phyloP scores from a whole-genome alignment of 1,139 yeast species.

The Yamadazyma aaseri region DNA sequence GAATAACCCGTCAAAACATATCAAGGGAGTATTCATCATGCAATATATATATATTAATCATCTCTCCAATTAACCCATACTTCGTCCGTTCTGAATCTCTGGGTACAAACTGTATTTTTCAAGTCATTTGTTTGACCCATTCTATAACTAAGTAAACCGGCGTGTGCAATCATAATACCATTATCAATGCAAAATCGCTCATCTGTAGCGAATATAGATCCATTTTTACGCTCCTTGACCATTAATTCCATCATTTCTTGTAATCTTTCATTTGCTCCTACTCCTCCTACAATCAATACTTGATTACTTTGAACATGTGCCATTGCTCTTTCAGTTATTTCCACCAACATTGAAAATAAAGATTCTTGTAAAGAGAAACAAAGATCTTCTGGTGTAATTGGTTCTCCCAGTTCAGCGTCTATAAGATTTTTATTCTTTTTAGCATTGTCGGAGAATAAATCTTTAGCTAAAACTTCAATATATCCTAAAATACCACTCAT shows the following conservation, averaged over 20 bases:
- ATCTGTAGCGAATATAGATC: constrained; percentile 88
- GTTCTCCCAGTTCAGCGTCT: constrained; percentile 51
- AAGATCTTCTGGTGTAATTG: constrained; percentile 77
- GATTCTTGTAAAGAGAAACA: constrained; percentile 94
- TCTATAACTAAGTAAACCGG: constrained; percentile 84
- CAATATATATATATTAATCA: constrained; percentile 25
- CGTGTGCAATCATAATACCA: constrained; percentile 99
- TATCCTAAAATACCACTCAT: constrained; percentile 93
- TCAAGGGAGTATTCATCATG: neutral
- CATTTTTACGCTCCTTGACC: constrained; percentile 83
- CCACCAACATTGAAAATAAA: constrained; percentile 93
- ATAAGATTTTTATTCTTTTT: constrained; percentile 50
- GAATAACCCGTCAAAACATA: constrained; percentile 6
- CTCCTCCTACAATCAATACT: constrained; percentile 96
- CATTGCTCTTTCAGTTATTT: constrained; percentile 97
- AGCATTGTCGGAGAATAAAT: constrained; percentile 48
- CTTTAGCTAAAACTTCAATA: constrained; percentile 77
- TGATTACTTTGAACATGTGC: constrained; percentile 92
- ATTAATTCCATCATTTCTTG: constrained; percentile 95
- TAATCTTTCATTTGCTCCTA: constrained; percentile 86
- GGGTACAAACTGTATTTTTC: constrained; percentile 82
- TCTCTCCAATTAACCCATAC: constrained; percentile 89
- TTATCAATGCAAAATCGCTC: constrained; percentile 96
- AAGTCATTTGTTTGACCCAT: constrained; percentile 69
- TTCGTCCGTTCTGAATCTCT: constrained; percentile 90